Percentiles rank a stretch among this genome's conserved stretches.
Evolutionary conservation across 2,329 filamentous ascomycete species (phyloP).

Genomic region (Achaetomium macrosporum): DNA sequence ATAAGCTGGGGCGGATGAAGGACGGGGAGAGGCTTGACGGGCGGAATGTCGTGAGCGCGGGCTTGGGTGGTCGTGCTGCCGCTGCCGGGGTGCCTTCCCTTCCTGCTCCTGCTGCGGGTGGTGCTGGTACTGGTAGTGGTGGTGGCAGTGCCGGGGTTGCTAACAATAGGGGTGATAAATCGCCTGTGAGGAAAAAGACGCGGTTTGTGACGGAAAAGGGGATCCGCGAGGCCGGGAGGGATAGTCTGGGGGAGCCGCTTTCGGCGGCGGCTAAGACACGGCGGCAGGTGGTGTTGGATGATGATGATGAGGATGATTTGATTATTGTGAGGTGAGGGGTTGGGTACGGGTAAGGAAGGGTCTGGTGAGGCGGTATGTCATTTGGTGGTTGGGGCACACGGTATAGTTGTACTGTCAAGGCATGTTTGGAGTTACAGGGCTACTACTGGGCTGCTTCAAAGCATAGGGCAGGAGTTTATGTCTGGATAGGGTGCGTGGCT

Average conservation of each 20-base stretch:
- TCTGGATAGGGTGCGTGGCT: no score
- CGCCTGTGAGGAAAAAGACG: slow-evolving; percentile 63
- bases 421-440: no score
- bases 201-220: slow-evolving; percentile 74
- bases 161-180: slow-evolving; percentile 28
- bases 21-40: slow-evolving; percentile 48
- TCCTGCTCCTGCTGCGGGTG: neutral
- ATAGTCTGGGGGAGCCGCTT: slow-evolving; percentile 55
- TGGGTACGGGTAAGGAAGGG: no score
- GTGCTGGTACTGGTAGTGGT: slow-evolving; percentile 1
- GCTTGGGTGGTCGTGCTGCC: neutral
- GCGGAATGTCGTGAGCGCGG: neutral
- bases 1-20: slow-evolving; percentile 57
- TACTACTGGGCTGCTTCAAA: no score
- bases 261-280: slow-evolving; percentile 6
- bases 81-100: neutral
- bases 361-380: no score
- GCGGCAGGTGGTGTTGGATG: slow-evolving; percentile 19
- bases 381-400: no score
- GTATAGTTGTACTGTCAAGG: no score
- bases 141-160: slow-evolving; percentile 24
- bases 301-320: slow-evolving; percentile 25
- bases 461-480: no score
- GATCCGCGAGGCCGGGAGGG: slow-evolving; percentile 69
- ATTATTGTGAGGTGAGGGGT: slow-evolving; percentile 22